These are phyloP conservation scores for Orbilia blumenaviensis DNA, from an alignment of 2,329 filamentous ascomycete species.

Conservation along the genomic window DNA sequence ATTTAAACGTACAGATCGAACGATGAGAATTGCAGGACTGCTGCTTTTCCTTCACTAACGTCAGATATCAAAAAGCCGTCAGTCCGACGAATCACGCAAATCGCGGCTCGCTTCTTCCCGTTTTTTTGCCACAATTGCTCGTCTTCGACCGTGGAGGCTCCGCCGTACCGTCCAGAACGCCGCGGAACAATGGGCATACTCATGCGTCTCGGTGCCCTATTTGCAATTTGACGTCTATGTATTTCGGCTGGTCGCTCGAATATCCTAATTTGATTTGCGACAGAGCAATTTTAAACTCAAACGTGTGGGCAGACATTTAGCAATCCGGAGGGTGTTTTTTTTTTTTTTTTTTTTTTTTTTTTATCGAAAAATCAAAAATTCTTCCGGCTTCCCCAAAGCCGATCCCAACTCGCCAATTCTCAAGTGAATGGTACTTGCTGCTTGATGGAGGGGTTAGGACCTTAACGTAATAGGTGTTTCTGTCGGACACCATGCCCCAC, in stretches of 20 bases:
- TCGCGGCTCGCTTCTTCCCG: conserved; percentile 51
- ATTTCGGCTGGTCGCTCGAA: background rate
- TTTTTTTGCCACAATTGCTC: conserved; percentile 10
- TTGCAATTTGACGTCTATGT: conserved; percentile 8
- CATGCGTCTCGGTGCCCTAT: background rate
- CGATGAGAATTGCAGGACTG: conserved; percentile 4
- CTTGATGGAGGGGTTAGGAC: background rate
- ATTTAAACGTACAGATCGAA: background rate
- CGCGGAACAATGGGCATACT: conserved; percentile 24
- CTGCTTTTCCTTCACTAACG: background rate
- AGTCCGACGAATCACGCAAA: conserved; percentile 41
- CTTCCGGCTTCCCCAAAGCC: too few relatives aligned
- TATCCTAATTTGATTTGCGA: background rate
- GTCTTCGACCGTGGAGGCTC: background rate
- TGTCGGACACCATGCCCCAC: too few relatives aligned
- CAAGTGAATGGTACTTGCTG: background rate
- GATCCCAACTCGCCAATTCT: background rate
- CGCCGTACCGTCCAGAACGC: background rate
- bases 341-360: too few relatives aligned
- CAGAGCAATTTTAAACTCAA: background rate
- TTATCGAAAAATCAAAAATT: too few relatives aligned
- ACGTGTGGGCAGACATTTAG: too few relatives aligned
- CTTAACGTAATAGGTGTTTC: background rate
- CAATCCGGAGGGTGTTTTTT: too few relatives aligned
- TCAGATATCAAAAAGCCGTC: conserved; percentile 7